Evolutionary conservation across 495 filamentous ascomycete genomes (phyloP).

Genomic region (Podospora bellae-mahoneyi): DNA sequence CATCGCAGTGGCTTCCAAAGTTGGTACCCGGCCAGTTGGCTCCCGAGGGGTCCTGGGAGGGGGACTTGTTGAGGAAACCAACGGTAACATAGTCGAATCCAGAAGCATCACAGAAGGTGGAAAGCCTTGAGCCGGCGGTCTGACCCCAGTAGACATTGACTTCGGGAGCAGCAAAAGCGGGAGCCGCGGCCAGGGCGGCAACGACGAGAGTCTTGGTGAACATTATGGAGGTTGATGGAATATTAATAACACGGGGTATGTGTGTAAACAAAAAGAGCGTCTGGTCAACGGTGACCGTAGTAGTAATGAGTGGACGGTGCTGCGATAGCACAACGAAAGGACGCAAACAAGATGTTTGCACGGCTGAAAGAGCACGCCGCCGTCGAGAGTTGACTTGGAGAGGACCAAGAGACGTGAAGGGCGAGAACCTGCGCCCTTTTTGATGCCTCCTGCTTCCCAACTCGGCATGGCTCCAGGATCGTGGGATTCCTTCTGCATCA

Average conservation of each 20-base stretch:
- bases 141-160: constrained; percentile 43
- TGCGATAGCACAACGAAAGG: constrained; percentile 41
- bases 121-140: constrained; percentile 24
- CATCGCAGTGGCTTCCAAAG: constrained; percentile 41
- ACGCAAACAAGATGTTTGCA: constrained; percentile 47
- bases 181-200: constrained; percentile 35
- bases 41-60: constrained; percentile 34
- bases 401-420: constrained; percentile 20
- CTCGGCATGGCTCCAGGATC: constrained; percentile 2
- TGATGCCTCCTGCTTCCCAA: constrained; percentile 5
- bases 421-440: constrained; percentile 20
- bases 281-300: constrained; percentile 7
- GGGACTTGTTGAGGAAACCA: constrained; percentile 43
- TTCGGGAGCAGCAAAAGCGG: constrained; percentile 27
- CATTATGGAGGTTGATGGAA: constrained; percentile 26
- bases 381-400: constrained; percentile 36
- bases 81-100: constrained; percentile 43
- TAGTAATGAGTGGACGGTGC: constrained; percentile 10
- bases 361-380: constrained; percentile 38
- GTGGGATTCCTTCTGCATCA: constrained; percentile 5
- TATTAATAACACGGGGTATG: constrained; percentile 27
- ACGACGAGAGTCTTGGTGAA: constrained; percentile 35
- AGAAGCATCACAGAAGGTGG: constrained; percentile 30
- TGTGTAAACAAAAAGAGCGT: constrained; percentile 19
- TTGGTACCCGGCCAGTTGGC: constrained; percentile 40